phyloP scores from a whole-genome alignment of 306 rosid species.

The Ormosia emarginata region DNA sequence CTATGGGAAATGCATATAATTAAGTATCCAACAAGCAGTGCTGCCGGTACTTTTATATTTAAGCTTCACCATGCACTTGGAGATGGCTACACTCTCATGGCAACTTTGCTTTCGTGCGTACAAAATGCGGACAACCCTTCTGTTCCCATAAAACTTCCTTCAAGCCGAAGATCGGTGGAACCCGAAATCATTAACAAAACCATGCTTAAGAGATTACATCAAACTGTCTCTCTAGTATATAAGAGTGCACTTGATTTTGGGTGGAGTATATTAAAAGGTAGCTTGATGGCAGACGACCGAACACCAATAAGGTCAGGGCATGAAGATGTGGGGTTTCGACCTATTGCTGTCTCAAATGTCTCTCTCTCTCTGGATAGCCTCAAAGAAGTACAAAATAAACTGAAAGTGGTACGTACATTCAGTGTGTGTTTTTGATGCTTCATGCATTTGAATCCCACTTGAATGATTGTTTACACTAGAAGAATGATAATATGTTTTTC shows the following conservation, averaged over 20 bases:
- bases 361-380: slow-evolving; percentile 25
- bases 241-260: slow-evolving; percentile 23
- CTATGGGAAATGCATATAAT: slow-evolving; percentile 43
- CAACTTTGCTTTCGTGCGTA: slow-evolving; percentile 34
- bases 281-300: slow-evolving; percentile 17
- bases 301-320: slow-evolving; percentile 44
- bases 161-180: background rate
- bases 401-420: slow-evolving; percentile 38
- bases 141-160: slow-evolving; percentile 40
- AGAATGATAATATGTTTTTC: background rate
- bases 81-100: slow-evolving; percentile 49
- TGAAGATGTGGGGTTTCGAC: slow-evolving; percentile 16
- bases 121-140: slow-evolving; percentile 37
- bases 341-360: slow-evolving; percentile 19
- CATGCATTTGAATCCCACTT: background rate
- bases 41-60: slow-evolving; percentile 28
- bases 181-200: background rate
- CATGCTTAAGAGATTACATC: background rate
- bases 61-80: slow-evolving; percentile 51
- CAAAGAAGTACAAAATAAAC: slow-evolving; percentile 37
- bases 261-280: slow-evolving; percentile 15
- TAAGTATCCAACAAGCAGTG: slow-evolving; percentile 39
- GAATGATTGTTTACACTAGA: too few species aligned
- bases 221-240: background rate
- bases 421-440: background rate